phyloP scores from a whole-genome alignment of 148 eudicot species.

The Bassia scoparia region DNA sequence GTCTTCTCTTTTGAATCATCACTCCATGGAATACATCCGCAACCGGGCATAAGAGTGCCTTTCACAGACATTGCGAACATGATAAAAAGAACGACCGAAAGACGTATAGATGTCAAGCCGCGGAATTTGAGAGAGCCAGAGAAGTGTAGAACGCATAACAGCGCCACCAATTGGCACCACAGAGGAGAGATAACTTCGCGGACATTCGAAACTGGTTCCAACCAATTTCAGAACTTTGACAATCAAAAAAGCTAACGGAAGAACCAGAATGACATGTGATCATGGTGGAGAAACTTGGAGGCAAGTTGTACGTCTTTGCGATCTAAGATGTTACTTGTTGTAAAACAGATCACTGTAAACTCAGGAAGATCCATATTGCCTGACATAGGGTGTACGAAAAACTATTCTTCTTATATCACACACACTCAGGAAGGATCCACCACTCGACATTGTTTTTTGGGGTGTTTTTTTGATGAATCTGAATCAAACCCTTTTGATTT shows the following conservation, averaged over 20 bases:
- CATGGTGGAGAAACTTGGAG: constrained; percentile 73
- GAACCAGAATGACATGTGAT: constrained; percentile 73
- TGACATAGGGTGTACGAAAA: constrained; percentile 66
- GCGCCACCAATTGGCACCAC: constrained; percentile 66
- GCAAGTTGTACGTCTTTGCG: constrained; percentile 68
- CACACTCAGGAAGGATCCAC: constrained; percentile 43
- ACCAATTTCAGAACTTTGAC: constrained; percentile 42
- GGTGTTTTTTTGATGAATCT: too few species aligned
- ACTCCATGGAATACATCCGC: constrained; percentile 69
- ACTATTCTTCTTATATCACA: constrained; percentile 51
- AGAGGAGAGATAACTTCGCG: constrained; percentile 44
- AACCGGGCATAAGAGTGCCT: constrained; percentile 74
- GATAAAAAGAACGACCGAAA: constrained; percentile 66
- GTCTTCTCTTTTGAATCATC: constrained; percentile 48
- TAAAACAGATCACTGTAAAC: constrained; percentile 66
- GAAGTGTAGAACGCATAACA: constrained; percentile 46
- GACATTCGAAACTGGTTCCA: constrained; percentile 56
- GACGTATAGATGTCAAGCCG: constrained; percentile 59
- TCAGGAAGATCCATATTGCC: constrained; percentile 59
- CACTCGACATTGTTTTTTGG: constrained; percentile 22
- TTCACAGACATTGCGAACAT: constrained; percentile 79
- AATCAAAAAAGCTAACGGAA: constrained; percentile 46
- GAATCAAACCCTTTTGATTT: neutral
- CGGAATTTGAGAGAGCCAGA: constrained; percentile 72
- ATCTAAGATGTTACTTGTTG: constrained; percentile 82